These are phyloP conservation scores for Saraca asoca DNA, from an alignment of 331 rosid species.

Conservation along the genomic window DNA sequence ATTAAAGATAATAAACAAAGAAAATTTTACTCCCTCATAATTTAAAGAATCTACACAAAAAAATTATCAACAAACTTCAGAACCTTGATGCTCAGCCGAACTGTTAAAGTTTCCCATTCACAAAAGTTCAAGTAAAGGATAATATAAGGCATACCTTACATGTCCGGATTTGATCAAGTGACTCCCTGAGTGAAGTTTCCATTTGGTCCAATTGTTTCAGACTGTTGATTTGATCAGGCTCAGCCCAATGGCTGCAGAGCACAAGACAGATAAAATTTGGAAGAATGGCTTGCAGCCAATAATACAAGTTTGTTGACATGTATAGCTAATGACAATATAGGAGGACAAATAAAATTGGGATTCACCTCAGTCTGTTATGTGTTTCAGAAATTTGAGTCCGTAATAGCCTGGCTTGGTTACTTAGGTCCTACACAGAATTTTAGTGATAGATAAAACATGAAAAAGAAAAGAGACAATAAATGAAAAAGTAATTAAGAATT, in stretches of 20 bases:
- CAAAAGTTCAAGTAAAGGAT: background rate
- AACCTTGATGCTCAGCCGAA: conserved; percentile 7
- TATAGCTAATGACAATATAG: conserved; percentile 5
- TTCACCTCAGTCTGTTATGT: conserved; percentile 66
- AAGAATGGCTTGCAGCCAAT: conserved; percentile 7
- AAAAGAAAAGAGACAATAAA: background rate
- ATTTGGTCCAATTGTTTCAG: conserved; percentile 62
- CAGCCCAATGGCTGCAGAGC: conserved; percentile 58
- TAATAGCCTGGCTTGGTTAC: conserved; percentile 46
- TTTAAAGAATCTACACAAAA: background rate
- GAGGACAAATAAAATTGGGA: conserved; percentile 1
- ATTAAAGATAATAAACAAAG: conserved; percentile 3
- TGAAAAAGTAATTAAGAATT: background rate
- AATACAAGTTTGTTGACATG: background rate
- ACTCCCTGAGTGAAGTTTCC: conserved; percentile 75
- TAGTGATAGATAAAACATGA: conserved; percentile 12
- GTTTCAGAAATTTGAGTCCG: conserved; percentile 53
- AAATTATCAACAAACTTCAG: background rate
- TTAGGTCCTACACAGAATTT: conserved; percentile 49
- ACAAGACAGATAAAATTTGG: conserved; percentile 31
- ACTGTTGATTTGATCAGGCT: conserved; percentile 58
- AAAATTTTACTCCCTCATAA: background rate
- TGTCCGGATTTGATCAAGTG: conserved; percentile 59
- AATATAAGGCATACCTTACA: conserved; percentile 54
- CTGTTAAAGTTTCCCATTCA: conserved; percentile 1